Base-by-base conservation (phyloP, 176 grass and related monocot genomes). In the Triticum turgidum region DNA sequence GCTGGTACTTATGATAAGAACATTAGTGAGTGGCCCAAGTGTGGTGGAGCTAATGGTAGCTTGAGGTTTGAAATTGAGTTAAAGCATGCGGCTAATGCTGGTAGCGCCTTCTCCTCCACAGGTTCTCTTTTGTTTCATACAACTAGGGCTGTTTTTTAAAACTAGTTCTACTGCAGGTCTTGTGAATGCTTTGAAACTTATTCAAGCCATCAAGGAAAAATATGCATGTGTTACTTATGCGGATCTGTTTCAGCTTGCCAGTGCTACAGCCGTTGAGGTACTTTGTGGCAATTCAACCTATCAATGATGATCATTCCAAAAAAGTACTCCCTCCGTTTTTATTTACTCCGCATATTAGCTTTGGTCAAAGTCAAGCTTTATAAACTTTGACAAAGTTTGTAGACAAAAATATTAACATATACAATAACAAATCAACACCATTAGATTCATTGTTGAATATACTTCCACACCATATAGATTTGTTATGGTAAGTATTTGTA, bases 231-330 rank as follows among this genome's bases (percentile, higher is more conserved):
- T 98, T 47, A 88, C 90, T 25, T 96, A 96, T 65, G 91, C 93
- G 38, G 96, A 96, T 89, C 72, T 98, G 49, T 95, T 98, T 85
- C 96, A 98, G 79, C 90, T 98, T 56, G 93, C 96, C 49, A 98
- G 96, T 86, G 91, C 93, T 70, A 96, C 96, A 74, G 96, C 96
- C 47, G 92, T 98, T 63, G 93, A 96, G 96, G 93, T 98, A 18
- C 20, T 58, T 83, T 39, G 61, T 45, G n/a, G 21, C n/a, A 32
- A 24, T 90, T 58, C 20, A n/a, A 67, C 14, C 51, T 52, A 56
- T 38, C 6, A 17, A 79, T n/a, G 41, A 82, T 35, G 7, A 37
- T 58, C 1, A 18, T 78, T 81, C 3, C 29, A 54, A 30, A 24
- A 62, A 39, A 7, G 38, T 85, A 3, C 5, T 59, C 5, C 32